These are phyloP conservation scores for Cenchrus fungigraminus DNA, from an alignment of 176 grass and related monocot genomes.

Conservation along the genomic window DNA sequence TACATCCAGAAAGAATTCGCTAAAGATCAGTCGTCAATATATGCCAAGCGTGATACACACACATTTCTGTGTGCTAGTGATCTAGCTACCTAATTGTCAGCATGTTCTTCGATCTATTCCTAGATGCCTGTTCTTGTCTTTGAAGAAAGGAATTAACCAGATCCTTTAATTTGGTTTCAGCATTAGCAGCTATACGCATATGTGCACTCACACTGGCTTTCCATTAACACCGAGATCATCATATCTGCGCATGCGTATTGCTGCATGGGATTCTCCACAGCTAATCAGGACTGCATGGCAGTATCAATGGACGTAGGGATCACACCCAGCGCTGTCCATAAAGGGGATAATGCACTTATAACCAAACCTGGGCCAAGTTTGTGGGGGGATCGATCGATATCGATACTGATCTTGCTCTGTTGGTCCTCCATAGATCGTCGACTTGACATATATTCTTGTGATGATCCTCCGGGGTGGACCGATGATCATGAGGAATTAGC, in stretches of 20 bases:
- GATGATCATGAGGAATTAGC: constrained; percentile 37
- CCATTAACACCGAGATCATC: constrained; percentile 28
- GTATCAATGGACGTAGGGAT: constrained; percentile 27
- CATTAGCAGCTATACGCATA: background rate
- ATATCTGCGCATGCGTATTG: constrained; percentile 25
- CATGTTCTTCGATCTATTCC: constrained; percentile 10
- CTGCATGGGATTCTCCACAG: constrained; percentile 41
- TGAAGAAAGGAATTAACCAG: constrained; percentile 39
- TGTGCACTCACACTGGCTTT: constrained; percentile 27
- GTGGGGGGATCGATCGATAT: constrained; percentile 24
- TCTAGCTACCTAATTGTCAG: background rate
- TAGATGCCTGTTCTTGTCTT: constrained; percentile 16
- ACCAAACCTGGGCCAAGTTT: constrained; percentile 30
- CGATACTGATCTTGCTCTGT: constrained; percentile 2
- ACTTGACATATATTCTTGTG: constrained; percentile 52
- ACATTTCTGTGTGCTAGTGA: constrained; percentile 15
- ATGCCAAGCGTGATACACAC: constrained; percentile 37
- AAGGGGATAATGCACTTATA: constrained; percentile 27
- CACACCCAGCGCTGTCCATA: background rate
- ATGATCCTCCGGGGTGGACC: background rate
- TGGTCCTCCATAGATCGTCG: constrained; percentile 30
- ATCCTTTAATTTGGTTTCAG: background rate
- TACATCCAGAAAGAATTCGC: constrained; percentile 25
- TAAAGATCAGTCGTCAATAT: constrained; percentile 44
- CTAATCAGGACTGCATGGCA: constrained; percentile 24